Percentiles rank a stretch among this genome's conserved stretches.
These are phyloP conservation scores for Zymoseptoria tritici DNA, from an alignment of 2,329 filamentous ascomycete species.

Conservation along the genomic window DNA sequence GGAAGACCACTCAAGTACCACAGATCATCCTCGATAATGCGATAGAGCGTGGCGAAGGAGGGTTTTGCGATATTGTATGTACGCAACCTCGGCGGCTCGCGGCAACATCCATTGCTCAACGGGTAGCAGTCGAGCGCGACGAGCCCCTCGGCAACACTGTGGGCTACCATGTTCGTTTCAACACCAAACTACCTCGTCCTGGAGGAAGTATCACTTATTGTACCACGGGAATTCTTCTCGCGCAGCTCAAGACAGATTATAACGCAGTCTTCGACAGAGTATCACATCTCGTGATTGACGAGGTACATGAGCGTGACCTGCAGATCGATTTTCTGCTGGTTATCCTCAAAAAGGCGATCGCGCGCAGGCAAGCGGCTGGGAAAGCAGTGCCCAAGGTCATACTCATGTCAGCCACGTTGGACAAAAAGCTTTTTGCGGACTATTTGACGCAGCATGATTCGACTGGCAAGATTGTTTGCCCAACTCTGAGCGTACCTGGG, in stretches of 20 bases:
- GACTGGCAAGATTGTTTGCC: constrained; percentile 32
- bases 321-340: constrained; percentile 42
- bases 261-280: constrained; percentile 35
- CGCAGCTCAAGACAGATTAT: constrained; percentile 35
- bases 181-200: constrained; percentile 28
- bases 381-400: constrained; percentile 38
- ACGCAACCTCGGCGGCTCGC: constrained; percentile 45
- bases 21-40: constrained; percentile 47
- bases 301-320: constrained; percentile 44
- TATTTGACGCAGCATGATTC: constrained; percentile 35
- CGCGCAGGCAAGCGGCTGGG: constrained; percentile 27
- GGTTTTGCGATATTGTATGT: constrained; percentile 43
- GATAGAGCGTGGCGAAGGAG: constrained; percentile 34
- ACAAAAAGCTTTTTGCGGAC: constrained; percentile 38
- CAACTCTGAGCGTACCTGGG: constrained; percentile 38
- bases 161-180: constrained; percentile 42
- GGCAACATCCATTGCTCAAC: constrained; percentile 39
- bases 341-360: constrained; percentile 37
- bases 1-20: constrained; percentile 47
- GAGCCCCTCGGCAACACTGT: constrained; percentile 36
- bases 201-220: constrained; percentile 42
- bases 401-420: constrained; percentile 45
- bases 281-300: constrained; percentile 46
- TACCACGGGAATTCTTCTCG: constrained; percentile 44
- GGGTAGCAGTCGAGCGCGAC: constrained; percentile 41